Conservation (phyloP, 75 land plant genomes). For the Isoetes taiwanensis region DNA sequence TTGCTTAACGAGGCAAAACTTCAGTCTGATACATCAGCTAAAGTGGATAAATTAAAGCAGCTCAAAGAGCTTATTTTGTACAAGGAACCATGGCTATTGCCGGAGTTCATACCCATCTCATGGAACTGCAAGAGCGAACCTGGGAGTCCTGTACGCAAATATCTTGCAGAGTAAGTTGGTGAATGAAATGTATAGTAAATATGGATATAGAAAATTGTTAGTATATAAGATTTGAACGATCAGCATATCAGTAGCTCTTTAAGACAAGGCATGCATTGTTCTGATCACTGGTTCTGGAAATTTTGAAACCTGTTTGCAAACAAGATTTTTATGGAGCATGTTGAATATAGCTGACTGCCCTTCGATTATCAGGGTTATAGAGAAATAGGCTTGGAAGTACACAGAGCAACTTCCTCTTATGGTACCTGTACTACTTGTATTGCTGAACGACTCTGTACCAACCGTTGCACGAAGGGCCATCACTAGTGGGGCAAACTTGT, state of each 20-base stretch:
- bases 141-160: conserved; percentile 52
- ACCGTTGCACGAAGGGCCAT: conserved; percentile 86
- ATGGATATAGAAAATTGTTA: not conserved
- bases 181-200: not conserved
- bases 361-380: conserved; percentile 54
- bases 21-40: conserved; percentile 32
- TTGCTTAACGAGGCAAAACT: conserved; percentile 32
- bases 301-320: not conserved
- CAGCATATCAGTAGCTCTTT: conserved; percentile 4
- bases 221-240: not conserved
- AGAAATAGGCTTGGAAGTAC: conserved; percentile 58
- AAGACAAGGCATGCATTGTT: not conserved
- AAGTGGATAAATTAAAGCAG: conserved; percentile 34
- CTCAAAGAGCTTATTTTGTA: conserved; percentile 37
- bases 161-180: conserved; percentile 42
- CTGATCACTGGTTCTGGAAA: not conserved
- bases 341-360: not conserved
- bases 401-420: conserved; percentile 48
- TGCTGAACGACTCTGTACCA: conserved; percentile 54
- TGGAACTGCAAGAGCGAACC: conserved; percentile 46
- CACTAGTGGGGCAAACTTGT: conserved; percentile 45
- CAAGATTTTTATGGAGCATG: not conserved
- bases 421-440: conserved; percentile 47
- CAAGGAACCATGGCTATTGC: conserved; percentile 33
- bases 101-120: conserved; percentile 43